phyloP scores from a whole-genome alignment of 2,329 filamentous ascomycete species.

The Cladosporium sp. region DNA sequence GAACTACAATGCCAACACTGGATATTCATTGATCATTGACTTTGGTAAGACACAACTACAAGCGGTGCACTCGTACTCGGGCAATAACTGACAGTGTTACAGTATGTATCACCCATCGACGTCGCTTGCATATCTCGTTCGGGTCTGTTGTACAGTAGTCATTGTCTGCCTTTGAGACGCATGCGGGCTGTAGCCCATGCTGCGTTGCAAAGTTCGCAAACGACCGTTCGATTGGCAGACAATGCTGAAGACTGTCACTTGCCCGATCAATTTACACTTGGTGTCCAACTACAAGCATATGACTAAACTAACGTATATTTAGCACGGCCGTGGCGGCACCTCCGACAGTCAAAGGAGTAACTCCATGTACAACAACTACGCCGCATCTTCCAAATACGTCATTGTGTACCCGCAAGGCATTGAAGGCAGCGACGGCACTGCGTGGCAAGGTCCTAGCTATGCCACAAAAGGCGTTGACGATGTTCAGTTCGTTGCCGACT shows the following conservation, averaged over 20 bases:
- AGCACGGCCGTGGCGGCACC: slow-evolving; percentile 35
- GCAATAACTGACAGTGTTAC: neutral
- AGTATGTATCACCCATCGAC: neutral
- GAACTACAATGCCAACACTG: slow-evolving; percentile 17
- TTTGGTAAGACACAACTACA: slow-evolving; percentile 44
- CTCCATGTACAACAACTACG: slow-evolving; percentile 49
- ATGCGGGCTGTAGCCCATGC: neutral
- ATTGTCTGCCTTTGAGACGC: neutral
- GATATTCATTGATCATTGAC: slow-evolving; percentile 47
- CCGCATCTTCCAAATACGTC: slow-evolving; percentile 48
- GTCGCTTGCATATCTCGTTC: neutral
- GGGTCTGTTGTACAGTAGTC: neutral
- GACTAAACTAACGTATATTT: neutral
- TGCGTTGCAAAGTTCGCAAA: neutral
- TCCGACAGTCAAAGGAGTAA: slow-evolving; percentile 45
- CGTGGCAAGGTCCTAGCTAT: slow-evolving; percentile 48
- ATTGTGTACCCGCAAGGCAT: slow-evolving; percentile 52
- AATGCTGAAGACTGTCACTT: neutral
- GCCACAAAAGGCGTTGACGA: slow-evolving; percentile 44
- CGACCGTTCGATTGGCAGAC: neutral
- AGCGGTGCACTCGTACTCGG: neutral
- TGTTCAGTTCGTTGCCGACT: slow-evolving; percentile 48
- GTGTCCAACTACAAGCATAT: neutral
- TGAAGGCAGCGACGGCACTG: slow-evolving; percentile 17
- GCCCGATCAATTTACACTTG: neutral